Percentiles rank a stretch among this genome's conserved stretches.
These are phyloP conservation scores for Craspedostauros australis DNA, from an alignment of 108 stramenopile genomes.

Conservation along the genomic window DNA sequence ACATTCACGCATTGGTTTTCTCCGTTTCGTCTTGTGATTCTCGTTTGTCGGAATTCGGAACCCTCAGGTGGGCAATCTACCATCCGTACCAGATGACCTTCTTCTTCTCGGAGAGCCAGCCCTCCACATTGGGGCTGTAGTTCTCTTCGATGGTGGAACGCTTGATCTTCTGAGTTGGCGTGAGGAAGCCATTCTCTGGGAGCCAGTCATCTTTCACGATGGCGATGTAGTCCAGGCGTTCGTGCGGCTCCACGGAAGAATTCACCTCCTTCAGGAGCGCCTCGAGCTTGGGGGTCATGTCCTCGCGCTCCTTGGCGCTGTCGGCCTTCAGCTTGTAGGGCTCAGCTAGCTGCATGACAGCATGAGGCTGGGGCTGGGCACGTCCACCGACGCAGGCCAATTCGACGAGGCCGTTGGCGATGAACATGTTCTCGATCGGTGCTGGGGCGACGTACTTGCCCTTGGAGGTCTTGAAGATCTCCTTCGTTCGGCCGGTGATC, in stretches of 20 bases:
- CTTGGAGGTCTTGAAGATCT: constrained; percentile 80
- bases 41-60: too few relatives aligned
- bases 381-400: constrained; percentile 69
- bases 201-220: constrained; percentile 80
- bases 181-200: constrained; percentile 76
- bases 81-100: constrained; percentile 67
- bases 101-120: constrained; percentile 60
- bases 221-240: constrained; percentile 49
- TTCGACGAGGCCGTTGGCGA: constrained; percentile 44
- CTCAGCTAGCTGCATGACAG: constrained; percentile 57
- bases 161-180: constrained; percentile 80
- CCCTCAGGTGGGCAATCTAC: too few relatives aligned
- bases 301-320: constrained; percentile 28
- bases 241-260: constrained; percentile 54
- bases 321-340: constrained; percentile 39
- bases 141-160: constrained; percentile 61
- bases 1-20: too few relatives aligned
- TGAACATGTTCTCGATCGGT: constrained; percentile 65
- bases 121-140: constrained; percentile 48
- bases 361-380: constrained; percentile 54
- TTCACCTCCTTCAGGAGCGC: constrained; percentile 46
- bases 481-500: constrained; percentile 83
- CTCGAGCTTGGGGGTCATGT: constrained; percentile 44
- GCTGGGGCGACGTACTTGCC: constrained; percentile 80
- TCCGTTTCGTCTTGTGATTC: too few relatives aligned